Percentiles rank a stretch among this genome's conserved stretches.
Evolutionary conservation across 768 basidiomycete species (phyloP).

Genomic region (Erythrobasidium yunnanense): DNA sequence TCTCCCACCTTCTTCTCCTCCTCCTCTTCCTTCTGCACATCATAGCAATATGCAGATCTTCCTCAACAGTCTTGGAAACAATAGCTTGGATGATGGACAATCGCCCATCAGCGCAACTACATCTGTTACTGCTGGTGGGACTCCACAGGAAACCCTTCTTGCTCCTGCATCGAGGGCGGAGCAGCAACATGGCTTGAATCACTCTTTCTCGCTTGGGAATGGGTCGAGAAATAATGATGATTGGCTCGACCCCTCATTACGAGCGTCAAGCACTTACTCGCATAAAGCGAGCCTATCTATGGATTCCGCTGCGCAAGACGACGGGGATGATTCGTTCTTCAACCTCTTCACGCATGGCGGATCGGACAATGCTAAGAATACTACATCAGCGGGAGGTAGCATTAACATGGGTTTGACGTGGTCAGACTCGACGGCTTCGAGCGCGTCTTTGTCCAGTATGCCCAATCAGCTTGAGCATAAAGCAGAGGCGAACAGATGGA

Average conservation of each 20-base stretch:
- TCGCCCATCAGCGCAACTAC: conserved; percentile 11
- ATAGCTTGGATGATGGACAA: conserved; percentile 13
- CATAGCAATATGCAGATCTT: background rate
- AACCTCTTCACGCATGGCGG: too few relatives aligned
- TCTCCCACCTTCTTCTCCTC: conserved; percentile 21
- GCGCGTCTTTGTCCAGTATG: background rate
- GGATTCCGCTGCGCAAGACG: too few relatives aligned
- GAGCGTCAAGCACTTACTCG: too few relatives aligned
- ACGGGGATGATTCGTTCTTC: too few relatives aligned
- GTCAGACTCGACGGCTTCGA: conserved; percentile 14
- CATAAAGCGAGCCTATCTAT: too few relatives aligned
- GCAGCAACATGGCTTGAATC: too few relatives aligned
- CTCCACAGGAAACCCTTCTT: conserved; percentile 7
- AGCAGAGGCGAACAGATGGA: too few relatives aligned
- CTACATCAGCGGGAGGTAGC: too few relatives aligned
- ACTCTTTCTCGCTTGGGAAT: too few relatives aligned
- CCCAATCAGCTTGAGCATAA: background rate
- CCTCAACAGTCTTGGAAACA: background rate
- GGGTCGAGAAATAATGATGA: background rate
- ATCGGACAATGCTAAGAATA: too few relatives aligned
- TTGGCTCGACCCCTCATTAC: background rate
- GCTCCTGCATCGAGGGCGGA: background rate
- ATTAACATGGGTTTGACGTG: conserved; percentile 1
- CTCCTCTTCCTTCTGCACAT: background rate
- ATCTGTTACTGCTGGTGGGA: conserved; percentile 10